Evolutionary conservation across 23 red algal genomes (phyloP).

Genomic region (Gracilariopsis chorda): DNA sequence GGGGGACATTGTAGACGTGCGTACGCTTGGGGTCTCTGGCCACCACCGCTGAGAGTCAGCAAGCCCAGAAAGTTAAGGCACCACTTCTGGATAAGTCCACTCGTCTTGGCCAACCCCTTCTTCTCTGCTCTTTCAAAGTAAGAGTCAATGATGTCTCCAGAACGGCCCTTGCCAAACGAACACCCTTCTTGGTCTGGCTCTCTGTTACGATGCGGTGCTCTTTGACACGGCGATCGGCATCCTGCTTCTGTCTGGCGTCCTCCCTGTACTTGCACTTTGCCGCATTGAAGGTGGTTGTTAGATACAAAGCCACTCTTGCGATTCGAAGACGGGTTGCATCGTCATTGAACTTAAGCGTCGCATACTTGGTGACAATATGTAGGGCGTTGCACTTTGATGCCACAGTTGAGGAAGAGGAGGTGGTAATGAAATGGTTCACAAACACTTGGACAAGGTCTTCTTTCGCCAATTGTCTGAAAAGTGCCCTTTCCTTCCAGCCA

Average conservation of each 20-base stretch:
- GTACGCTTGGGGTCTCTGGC: not conserved
- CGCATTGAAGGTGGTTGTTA: not conserved
- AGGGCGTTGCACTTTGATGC: not conserved
- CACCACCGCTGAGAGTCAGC: not conserved
- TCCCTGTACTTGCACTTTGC: not conserved
- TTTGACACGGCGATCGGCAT: not conserved
- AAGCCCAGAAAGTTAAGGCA: not conserved
- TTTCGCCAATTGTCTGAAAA: not conserved
- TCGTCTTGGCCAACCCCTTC: not conserved
- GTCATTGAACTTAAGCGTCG: not conserved
- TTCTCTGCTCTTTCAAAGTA: not conserved
- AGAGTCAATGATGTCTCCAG: not conserved
- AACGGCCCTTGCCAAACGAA: not conserved
- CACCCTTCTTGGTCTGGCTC: not conserved
- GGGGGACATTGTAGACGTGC: not conserved
- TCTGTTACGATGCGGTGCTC: not conserved
- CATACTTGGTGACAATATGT: not conserved
- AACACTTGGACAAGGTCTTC: not conserved
- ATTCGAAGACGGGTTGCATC: not conserved
- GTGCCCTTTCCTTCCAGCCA: not conserved
- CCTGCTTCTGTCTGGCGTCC: not conserved
- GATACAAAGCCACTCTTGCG: not conserved
- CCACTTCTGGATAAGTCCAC: not conserved
- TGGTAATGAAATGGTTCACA: not conserved
- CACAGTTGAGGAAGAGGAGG: not conserved